Evolutionary conservation across 306 rosid genomes (phyloP), one percentile per base, ranked within the genome.

Genomic region (Pyrus bretschneideri): DNA sequence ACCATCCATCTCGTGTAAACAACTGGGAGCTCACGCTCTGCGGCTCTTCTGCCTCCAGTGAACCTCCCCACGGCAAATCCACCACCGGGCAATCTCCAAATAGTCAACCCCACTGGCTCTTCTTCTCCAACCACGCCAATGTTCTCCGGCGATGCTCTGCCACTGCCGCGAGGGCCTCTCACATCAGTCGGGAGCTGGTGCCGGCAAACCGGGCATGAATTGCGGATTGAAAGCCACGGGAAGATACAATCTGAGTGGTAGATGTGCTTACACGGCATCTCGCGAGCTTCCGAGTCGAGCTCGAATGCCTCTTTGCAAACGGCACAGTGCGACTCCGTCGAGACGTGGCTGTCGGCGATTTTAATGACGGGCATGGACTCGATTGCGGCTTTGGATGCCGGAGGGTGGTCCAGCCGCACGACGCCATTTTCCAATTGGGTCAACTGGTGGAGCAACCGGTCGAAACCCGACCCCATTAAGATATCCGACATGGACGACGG

Each of bases 61-160:
- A 90, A 86, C 87, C 96, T 85, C 3, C 93, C 96, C 45, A 90
- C 96, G 12, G 91, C 96, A 76, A 90, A 90, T n/a, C 93, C 93
- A 8, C 93, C 93, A 29, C 91, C 91, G 0, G 93, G 96, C 3
- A 90, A 80, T 62, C 96, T 90, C 96, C 96, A 90, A 60, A 90
- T 86, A 23, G 93, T 90, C 67, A 90, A 75, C 31, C 96, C 93
- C 76, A 86, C 88, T 0, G 89, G 65, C 72, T 81, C 88, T 46
- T 81, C 89, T 15, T 77, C 87, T n/a, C 82, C 74, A 12, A 60
- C 82, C 38, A 58, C 17, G 2, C 58, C 80, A 35, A 65, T 67
- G 11, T 76, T 71, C 57, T 76, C 84, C 4, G 86, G 85, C 9
- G 88, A 81, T 42, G 74, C 81, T 52, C 80, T 78, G 8, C 91